phyloP scores from a whole-genome alignment of 306 rosid genomes.

The Cucurbita argyrosperma region DNA sequence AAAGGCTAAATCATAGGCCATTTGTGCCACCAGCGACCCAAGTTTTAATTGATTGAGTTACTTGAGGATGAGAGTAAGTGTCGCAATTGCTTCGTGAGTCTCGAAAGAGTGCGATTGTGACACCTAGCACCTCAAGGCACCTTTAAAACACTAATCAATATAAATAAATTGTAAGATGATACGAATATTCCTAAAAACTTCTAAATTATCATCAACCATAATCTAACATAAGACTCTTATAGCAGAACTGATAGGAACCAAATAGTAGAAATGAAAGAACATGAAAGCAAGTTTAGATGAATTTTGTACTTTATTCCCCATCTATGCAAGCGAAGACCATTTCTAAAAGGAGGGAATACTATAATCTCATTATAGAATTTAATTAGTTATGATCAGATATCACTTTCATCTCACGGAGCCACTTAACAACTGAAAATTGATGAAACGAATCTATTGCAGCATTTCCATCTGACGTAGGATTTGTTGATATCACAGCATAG shows the following conservation, averaged over 20 bases:
- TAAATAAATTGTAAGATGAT: not conserved
- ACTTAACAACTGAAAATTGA: slow-evolving; percentile 74
- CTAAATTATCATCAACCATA: not conserved
- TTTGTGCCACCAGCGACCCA: too few relatives aligned
- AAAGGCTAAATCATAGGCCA: too few relatives aligned
- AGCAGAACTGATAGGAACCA: not conserved
- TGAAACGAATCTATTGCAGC: slow-evolving; percentile 71
- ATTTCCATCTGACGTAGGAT: slow-evolving; percentile 75
- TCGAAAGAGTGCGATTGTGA: too few relatives aligned
- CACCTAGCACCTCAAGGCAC: not conserved
- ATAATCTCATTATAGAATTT: not conserved
- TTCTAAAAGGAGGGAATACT: not conserved
- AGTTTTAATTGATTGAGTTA: too few relatives aligned
- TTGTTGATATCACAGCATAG: slow-evolving; percentile 66
- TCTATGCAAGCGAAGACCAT: not conserved
- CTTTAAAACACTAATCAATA: too few relatives aligned
- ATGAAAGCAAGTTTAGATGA: not conserved
- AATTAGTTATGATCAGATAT: too few relatives aligned
- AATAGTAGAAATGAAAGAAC: not conserved
- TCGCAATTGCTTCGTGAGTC: too few relatives aligned
- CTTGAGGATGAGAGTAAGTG: too few relatives aligned
- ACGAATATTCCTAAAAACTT: not conserved
- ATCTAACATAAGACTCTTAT: not conserved
- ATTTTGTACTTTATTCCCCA: not conserved
- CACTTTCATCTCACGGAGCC: too few relatives aligned